A percentile compares a stretch with the other conserved stretches of the same genome.
phyloP scores from a whole-genome alignment of 257 asterid species.

The Scutellaria barbata region DNA sequence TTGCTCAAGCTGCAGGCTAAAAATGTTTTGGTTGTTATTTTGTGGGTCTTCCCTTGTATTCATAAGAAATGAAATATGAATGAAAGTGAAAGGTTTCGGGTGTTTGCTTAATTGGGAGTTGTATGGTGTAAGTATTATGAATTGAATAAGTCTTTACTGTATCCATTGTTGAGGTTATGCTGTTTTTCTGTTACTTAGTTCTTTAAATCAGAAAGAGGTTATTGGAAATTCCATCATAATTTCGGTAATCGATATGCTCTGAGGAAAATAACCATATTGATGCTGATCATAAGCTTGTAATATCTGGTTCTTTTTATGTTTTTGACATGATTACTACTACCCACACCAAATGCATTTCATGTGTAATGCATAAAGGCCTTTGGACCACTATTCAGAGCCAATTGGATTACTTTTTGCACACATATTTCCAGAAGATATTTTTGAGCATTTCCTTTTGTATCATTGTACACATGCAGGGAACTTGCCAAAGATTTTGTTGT shows the following conservation, averaged over 20 bases:
- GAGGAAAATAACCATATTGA: background rate
- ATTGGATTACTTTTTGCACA: background rate
- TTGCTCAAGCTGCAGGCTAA: conserved; percentile 6
- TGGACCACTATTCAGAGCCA: conserved; percentile 1
- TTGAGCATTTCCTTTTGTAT: conserved; percentile 8
- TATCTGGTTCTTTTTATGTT: background rate
- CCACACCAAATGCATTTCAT: conserved; percentile 5
- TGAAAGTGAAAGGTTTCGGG: background rate
- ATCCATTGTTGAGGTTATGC: background rate
- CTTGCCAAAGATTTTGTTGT: conserved; percentile 98
- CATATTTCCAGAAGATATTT: background rate
- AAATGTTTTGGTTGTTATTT: background rate
- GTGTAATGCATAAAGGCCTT: conserved; percentile 3
- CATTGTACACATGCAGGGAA: conserved; percentile 59
- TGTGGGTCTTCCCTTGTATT: background rate
- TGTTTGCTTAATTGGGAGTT: background rate
- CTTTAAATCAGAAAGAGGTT: too few relatives aligned
- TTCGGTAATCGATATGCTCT: background rate
- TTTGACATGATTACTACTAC: conserved; percentile 5
- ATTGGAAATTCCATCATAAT: background rate
- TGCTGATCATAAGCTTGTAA: background rate
- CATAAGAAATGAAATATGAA: background rate
- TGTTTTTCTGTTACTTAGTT: background rate
- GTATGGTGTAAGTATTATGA: background rate
- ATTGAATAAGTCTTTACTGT: too few relatives aligned